Evolutionary conservation across 192 early-diverging fungal species (phyloP).

Genomic region (Coemansia sp.): DNA sequence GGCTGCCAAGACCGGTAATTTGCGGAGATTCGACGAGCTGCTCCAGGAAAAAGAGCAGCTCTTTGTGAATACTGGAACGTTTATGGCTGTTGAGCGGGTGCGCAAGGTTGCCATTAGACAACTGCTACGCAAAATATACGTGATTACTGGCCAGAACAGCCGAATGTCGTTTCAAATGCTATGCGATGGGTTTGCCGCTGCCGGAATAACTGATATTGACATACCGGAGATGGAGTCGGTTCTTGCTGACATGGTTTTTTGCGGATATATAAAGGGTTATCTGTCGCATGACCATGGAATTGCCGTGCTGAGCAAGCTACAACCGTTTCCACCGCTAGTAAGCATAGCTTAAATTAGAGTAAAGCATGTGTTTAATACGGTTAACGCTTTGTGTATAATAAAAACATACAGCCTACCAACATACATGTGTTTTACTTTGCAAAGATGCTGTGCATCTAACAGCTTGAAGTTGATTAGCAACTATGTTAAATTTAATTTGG

Average conservation of each 20-base stretch:
- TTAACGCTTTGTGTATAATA: too few relatives aligned
- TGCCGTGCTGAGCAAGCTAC: constrained; percentile 71
- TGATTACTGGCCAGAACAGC: constrained; percentile 54
- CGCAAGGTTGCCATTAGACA: constrained; percentile 69
- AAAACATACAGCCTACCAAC: too few relatives aligned
- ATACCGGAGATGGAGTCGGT: constrained; percentile 81
- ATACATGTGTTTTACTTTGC: too few relatives aligned
- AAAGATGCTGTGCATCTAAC: too few relatives aligned
- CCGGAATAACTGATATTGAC: constrained; percentile 55
- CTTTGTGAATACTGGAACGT: constrained; percentile 70
- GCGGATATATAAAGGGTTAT: constrained; percentile 86
- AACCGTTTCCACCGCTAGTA: constrained; percentile 70
- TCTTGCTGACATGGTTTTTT: constrained; percentile 85
- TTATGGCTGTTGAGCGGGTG: constrained; percentile 77
- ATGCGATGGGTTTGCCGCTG: constrained; percentile 61
- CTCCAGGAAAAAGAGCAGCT: constrained; percentile 58
- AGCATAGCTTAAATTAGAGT: background rate
- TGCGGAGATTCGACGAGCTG: constrained; percentile 70
- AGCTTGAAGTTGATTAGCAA: too few relatives aligned
- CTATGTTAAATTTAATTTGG: too few relatives aligned
- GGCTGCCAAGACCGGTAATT: constrained; percentile 72
- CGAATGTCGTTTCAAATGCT: constrained; percentile 65
- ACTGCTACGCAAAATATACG: constrained; percentile 77
- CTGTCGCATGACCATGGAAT: constrained; percentile 74
- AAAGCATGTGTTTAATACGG: background rate